Conservation (phyloP, 1,284 basidiomycete species). For the Schizopora paradoxa region DNA sequence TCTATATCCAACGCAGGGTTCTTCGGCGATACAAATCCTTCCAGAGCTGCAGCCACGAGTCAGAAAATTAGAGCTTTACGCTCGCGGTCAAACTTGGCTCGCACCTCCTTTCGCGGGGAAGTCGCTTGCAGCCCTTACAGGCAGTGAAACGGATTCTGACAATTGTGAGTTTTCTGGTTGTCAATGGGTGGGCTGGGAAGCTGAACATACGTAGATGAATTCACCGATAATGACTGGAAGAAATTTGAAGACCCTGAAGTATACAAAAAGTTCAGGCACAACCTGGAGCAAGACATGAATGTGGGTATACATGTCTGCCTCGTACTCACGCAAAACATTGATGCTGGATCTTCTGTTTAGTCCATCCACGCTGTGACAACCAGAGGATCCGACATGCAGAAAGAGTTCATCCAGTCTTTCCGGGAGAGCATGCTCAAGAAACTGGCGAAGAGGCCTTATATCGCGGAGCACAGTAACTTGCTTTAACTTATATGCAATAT, state of each 20-base stretch:
- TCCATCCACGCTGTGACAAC: constrained; percentile 41
- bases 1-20: constrained; percentile 37
- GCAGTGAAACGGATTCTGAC: constrained; percentile 29
- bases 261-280: constrained; percentile 45
- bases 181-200: not conserved
- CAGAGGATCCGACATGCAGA: constrained; percentile 38
- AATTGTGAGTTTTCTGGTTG: constrained; percentile 40
- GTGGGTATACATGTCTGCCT: constrained; percentile 28
- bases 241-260: constrained; percentile 44
- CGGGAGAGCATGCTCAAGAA: constrained; percentile 43
- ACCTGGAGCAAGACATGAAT: constrained; percentile 48
- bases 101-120: constrained; percentile 42
- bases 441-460: constrained; percentile 51
- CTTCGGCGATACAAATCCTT: constrained; percentile 60
- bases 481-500: not conserved
- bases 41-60: constrained; percentile 52
- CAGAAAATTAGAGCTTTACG: constrained; percentile 47
- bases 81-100: constrained; percentile 59
- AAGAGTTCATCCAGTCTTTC: constrained; percentile 36
- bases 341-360: constrained; percentile 26
- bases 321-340: not conserved
- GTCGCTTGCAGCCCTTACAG: constrained; percentile 34
- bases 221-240: constrained; percentile 49
- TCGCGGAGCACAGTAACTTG: constrained; percentile 46
- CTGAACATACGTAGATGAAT: constrained; percentile 32